Evolutionary conservation across 176 grass and related monocot species (phyloP).

Genomic region (Carex parvula): DNA sequence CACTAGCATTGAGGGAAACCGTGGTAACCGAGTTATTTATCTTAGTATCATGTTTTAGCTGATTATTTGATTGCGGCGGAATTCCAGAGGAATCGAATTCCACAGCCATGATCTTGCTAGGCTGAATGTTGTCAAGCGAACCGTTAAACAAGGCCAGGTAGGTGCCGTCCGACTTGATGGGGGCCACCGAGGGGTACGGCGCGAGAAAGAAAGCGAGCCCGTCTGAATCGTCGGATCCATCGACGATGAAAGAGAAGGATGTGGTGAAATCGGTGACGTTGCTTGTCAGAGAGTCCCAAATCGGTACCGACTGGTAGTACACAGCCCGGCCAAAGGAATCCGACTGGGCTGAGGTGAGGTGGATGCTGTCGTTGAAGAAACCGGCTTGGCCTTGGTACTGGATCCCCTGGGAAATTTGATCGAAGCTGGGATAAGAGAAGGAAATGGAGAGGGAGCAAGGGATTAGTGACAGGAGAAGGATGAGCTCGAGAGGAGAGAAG

Average conservation of each 20-base stretch:
- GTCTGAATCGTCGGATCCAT: conserved; percentile 10
- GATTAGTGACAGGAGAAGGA: not conserved
- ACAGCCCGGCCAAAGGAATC: conserved; percentile 19
- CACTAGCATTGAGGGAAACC: conserved; percentile 10
- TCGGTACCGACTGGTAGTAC: conserved; percentile 18
- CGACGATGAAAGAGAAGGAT: conserved; percentile 22
- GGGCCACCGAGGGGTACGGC: conserved; percentile 12
- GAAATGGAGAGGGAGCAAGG: conserved; percentile 9
- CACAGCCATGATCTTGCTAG: conserved; percentile 22
- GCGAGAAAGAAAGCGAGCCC: conserved; percentile 32
- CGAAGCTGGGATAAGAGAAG: conserved; percentile 24
- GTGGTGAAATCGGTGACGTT: conserved; percentile 30
- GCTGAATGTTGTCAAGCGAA: conserved; percentile 5
- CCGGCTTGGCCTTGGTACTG: conserved; percentile 27
- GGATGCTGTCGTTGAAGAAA: conserved; percentile 27
- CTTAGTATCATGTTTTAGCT: not conserved
- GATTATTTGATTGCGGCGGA: not conserved
- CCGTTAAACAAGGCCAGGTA: conserved; percentile 28
- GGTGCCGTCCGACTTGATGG: not conserved
- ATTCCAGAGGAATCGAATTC: conserved; percentile 20
- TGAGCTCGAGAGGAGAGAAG: not conserved
- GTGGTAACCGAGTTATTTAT: conserved; percentile 29
- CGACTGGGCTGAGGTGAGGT: conserved; percentile 7
- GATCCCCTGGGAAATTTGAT: conserved; percentile 8
- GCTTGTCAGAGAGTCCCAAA: conserved; percentile 18